These are phyloP conservation scores for Nitzschia sp. DNA, from an alignment of 108 stramenopile genomes.

Conservation along the genomic window DNA sequence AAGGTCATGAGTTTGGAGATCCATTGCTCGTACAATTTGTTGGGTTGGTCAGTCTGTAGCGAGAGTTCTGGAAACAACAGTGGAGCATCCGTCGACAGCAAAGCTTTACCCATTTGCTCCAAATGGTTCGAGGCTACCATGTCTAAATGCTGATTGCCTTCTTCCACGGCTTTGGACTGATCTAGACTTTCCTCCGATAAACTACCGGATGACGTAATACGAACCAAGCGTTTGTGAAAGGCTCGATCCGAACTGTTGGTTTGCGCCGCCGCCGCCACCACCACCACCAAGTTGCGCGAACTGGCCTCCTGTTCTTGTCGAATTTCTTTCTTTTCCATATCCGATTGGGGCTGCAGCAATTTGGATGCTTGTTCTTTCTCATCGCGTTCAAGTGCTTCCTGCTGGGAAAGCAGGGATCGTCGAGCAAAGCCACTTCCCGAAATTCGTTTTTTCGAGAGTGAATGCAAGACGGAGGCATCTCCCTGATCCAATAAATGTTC, in stretches of 20 bases:
- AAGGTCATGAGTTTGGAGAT: slow-evolving; percentile 74
- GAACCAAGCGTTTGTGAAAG: neutral
- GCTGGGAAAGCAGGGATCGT: slow-evolving; percentile 7
- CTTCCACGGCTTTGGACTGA: slow-evolving; percentile 17
- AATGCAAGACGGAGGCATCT: slow-evolving; percentile 12
- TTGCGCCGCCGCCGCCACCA: too few species aligned
- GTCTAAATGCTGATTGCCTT: slow-evolving; percentile 55
- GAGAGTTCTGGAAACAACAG: slow-evolving; percentile 51
- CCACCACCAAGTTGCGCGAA: neutral
- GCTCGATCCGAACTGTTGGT: neutral
- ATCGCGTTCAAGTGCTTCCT: slow-evolving; percentile 12
- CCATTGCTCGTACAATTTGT: slow-evolving; percentile 54
- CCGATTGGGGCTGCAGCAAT: slow-evolving; percentile 2
- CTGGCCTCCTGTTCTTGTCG: neutral
- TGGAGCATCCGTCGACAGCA: slow-evolving; percentile 73
- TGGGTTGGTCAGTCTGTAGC: slow-evolving; percentile 13
- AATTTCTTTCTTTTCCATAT: slow-evolving; percentile 5
- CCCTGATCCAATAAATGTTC: slow-evolving; percentile 17
- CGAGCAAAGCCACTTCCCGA: slow-evolving; percentile 11
- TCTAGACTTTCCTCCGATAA: neutral
- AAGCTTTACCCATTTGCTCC: slow-evolving; percentile 63
- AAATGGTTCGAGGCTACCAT: slow-evolving; percentile 65
- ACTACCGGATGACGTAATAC: neutral
- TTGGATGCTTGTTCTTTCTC: slow-evolving; percentile 25
- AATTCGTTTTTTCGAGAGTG: slow-evolving; percentile 19